Evolutionary conservation across 2,329 filamentous ascomycete species (phyloP).

Genomic region (Kalaharituber pfeilii): DNA sequence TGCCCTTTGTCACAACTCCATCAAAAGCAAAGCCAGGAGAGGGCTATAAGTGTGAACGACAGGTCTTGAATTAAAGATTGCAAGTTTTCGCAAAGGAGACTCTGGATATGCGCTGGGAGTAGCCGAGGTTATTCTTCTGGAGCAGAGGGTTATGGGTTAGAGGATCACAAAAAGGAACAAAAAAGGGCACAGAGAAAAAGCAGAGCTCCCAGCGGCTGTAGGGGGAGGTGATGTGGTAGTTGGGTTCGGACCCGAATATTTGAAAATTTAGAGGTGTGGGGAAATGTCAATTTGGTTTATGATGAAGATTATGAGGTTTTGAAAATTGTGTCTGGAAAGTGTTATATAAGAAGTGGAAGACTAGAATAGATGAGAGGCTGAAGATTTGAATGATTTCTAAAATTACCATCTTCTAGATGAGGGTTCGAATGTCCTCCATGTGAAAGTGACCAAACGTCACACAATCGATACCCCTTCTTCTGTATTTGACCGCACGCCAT

Average conservation of each 20-base stretch:
- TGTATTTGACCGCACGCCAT: conserved; percentile 62
- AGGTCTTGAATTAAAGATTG: conserved; percentile 71
- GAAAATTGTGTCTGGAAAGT: too few relatives aligned
- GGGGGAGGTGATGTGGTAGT: conserved; percentile 65
- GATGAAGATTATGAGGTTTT: conserved; percentile 67
- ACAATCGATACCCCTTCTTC: conserved; percentile 84
- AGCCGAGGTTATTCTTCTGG: conserved; percentile 37
- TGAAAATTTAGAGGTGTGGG: conserved; percentile 71
- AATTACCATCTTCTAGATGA: conserved; percentile 62
- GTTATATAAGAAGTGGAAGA: too few relatives aligned
- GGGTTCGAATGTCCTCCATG: conserved; percentile 56
- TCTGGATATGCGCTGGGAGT: conserved; percentile 69
- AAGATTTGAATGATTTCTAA: background rate
- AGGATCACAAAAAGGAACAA: conserved; percentile 25
- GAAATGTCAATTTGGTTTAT: conserved; percentile 76
- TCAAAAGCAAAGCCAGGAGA: conserved; percentile 62
- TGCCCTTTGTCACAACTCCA: conserved; percentile 62
- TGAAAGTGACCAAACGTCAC: conserved; percentile 27
- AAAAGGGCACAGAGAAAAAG: conserved; percentile 22
- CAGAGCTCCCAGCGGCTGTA: too few relatives aligned
- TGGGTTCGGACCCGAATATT: conserved; percentile 77
- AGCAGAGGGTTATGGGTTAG: conserved; percentile 7
- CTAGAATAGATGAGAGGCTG: too few relatives aligned
- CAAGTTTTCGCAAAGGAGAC: conserved; percentile 48
- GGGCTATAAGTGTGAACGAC: conserved; percentile 73